Evolutionary conservation across 2,329 filamentous ascomycete species (phyloP).

Genomic region (Calonectria pauciramosa): DNA sequence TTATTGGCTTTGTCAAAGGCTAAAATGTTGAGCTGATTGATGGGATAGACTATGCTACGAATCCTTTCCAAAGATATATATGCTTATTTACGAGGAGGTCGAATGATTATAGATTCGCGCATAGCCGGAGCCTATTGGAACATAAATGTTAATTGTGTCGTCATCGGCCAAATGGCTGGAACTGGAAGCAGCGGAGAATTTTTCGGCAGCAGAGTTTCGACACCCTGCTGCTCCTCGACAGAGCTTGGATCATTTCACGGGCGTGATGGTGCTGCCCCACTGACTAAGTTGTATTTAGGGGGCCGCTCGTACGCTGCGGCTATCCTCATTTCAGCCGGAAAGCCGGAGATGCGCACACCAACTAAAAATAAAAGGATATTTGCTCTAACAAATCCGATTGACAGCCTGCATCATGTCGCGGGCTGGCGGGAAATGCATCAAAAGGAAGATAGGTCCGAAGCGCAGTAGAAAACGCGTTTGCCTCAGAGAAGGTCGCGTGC

Average conservation of each 20-base stretch:
- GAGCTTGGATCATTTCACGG: neutral
- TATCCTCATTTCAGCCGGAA: neutral
- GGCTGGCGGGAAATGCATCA: neutral
- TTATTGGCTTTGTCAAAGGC: neutral
- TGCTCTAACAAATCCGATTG: neutral
- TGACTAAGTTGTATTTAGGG: neutral
- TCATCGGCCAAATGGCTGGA: slow-evolving; percentile 39
- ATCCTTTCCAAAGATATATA: neutral
- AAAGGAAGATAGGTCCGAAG: neutral
- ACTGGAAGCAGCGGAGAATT: slow-evolving; percentile 37
- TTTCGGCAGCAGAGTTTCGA: slow-evolving; percentile 32
- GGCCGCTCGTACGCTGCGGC: neutral
- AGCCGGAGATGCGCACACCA: neutral
- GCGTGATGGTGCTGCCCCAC: neutral
- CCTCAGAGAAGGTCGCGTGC: neutral
- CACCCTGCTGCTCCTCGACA: neutral
- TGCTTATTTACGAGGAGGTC: too few relatives aligned
- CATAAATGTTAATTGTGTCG: slow-evolving; percentile 25
- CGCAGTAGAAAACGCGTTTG: neutral
- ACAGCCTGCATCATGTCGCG: too few relatives aligned
- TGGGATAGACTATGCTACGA: neutral
- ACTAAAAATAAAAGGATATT: neutral
- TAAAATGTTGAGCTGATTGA: neutral
- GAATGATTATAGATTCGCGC: neutral
- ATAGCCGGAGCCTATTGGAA: neutral